Percentiles rank a stretch among this genome's conserved stretches.
phyloP scores from a whole-genome alignment of 768 basidiomycete genomes.

The Mycena olivaceomarginata region DNA sequence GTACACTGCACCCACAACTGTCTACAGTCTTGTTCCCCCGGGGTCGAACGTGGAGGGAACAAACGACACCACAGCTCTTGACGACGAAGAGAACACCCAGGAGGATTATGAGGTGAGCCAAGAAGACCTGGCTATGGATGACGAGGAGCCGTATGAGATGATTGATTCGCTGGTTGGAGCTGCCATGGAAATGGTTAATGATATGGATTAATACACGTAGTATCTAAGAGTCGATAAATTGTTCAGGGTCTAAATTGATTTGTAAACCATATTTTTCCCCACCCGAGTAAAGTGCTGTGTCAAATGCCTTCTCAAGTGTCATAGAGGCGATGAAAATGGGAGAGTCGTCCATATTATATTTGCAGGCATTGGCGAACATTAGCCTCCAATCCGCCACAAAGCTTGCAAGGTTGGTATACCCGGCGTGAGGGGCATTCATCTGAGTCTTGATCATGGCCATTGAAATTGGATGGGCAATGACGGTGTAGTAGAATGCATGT shows the following conservation, averaged over 20 bases:
- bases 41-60: neutral
- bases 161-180: neutral
- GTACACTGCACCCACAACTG: neutral
- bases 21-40: neutral
- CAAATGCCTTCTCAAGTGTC: neutral
- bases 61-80: neutral
- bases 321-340: neutral
- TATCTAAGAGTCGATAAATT: neutral
- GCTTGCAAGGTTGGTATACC: neutral
- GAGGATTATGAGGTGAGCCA: neutral
- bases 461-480: neutral
- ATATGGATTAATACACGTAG: neutral
- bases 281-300: neutral
- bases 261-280: neutral
- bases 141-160: neutral
- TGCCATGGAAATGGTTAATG: neutral
- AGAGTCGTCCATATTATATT: neutral
- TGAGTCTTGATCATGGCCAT: neutral
- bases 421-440: neutral
- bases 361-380: neutral
- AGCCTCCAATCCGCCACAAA: neutral
- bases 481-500: neutral
- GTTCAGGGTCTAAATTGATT: neutral
- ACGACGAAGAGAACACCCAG: neutral
- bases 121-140: neutral